These are phyloP conservation scores for Phytophthora capsici DNA, from an alignment of 352 stramenopile genomes.

Conservation along the genomic window DNA sequence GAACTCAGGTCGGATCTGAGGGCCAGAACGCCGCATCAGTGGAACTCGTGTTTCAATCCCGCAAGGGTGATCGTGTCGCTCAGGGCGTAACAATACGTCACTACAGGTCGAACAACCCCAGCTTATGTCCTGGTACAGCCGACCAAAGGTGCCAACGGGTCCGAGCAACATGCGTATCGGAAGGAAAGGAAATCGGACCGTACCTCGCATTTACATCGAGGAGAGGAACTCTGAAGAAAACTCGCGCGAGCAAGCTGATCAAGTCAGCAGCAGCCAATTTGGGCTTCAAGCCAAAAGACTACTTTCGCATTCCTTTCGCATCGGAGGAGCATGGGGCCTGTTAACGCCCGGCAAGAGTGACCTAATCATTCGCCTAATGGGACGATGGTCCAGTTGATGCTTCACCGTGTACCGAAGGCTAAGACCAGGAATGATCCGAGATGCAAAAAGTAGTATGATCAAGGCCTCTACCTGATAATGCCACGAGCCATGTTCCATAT, in stretches of 20 bases:
- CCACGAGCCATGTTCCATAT: too few species aligned
- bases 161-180: too few species aligned
- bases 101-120: too few species aligned
- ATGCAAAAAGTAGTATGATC: not conserved
- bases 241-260: constrained; percentile 14
- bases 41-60: constrained; percentile 8
- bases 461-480: not conserved
- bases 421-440: not conserved
- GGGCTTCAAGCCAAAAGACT: constrained; percentile 14
- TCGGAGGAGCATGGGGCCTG: constrained; percentile 35
- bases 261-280: constrained; percentile 24
- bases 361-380: constrained; percentile 30
- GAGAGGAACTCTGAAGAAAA: constrained; percentile 26
- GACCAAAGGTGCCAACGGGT: too few species aligned
- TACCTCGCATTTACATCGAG: constrained; percentile 18
- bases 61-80: constrained; percentile 15
- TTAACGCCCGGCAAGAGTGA: constrained; percentile 30
- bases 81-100: too few species aligned
- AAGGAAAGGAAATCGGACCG: too few species aligned
- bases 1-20: not conserved
- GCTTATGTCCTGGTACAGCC: too few species aligned
- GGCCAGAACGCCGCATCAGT: not conserved
- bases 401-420: constrained; percentile 1
- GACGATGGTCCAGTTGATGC: constrained; percentile 37
- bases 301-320: constrained; percentile 35